Conservation (phyloP, 305 asterid genomes). For the Solanum chacoense region DNA sequence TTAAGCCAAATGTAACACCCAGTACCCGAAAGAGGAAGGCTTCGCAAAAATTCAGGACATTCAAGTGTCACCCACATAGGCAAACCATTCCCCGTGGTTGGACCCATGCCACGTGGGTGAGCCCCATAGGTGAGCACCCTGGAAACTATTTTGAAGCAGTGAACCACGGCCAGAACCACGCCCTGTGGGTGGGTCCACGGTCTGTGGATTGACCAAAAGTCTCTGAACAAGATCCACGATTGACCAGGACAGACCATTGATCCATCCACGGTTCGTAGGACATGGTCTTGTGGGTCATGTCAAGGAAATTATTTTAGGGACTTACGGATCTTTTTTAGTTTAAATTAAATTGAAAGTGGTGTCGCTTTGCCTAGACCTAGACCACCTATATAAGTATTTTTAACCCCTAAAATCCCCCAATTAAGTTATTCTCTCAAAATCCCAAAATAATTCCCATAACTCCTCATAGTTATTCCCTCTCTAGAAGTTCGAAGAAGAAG, state of each 20-base stretch:
- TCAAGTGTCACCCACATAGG: background rate
- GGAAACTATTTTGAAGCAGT: background rate
- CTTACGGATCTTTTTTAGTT: background rate
- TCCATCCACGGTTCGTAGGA: background rate
- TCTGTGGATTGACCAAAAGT: background rate
- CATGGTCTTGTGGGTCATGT: background rate
- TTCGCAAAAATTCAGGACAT: background rate
- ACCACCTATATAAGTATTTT: background rate
- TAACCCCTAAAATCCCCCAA: background rate
- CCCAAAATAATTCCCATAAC: background rate
- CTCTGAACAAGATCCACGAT: background rate
- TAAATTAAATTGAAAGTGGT: background rate
- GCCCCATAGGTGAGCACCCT: background rate
- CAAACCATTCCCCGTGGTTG: background rate
- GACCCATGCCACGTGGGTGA: background rate
- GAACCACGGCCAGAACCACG: background rate
- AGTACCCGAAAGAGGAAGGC: background rate
- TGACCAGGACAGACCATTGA: background rate
- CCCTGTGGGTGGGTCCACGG: background rate
- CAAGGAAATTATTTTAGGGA: background rate
- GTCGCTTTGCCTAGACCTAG: background rate
- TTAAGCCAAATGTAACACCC: background rate
- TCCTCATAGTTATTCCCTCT: background rate
- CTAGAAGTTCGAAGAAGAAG: background rate
- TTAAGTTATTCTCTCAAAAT: background rate